Percentiles rank a stretch among this genome's conserved stretches.
Conservation (phyloP, 2,329 filamentous ascomycete genomes). For the Fusarium ambrosium region DNA sequence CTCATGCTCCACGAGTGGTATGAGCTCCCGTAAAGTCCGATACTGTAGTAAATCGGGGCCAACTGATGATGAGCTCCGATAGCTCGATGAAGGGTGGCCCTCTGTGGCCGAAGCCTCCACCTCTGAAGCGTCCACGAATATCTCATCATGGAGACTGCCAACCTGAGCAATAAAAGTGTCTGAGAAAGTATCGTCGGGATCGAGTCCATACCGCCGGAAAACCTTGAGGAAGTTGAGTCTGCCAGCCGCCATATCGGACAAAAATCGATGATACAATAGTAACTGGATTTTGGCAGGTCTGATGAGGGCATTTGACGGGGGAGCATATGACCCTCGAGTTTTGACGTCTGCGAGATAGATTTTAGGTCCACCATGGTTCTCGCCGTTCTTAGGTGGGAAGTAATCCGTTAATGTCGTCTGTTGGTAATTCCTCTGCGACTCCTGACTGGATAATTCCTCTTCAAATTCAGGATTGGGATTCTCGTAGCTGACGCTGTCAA, state of each 20-base stretch:
- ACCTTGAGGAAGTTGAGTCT: conserved; percentile 77
- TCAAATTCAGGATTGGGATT: conserved; percentile 82
- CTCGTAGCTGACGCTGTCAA: conserved; percentile 85
- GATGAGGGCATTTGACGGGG: conserved; percentile 75
- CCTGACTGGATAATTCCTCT: conserved; percentile 62
- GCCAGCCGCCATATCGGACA: conserved; percentile 81
- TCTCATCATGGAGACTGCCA: conserved; percentile 74
- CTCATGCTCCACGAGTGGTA: conserved; percentile 62
- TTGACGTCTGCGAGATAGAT: conserved; percentile 92
- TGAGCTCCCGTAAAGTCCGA: conserved; percentile 61
- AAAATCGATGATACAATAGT: conserved; percentile 88
- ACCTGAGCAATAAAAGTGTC: conserved; percentile 85
- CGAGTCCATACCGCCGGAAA: conserved; percentile 78
- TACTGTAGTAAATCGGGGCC: conserved; percentile 60
- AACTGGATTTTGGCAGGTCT: conserved; percentile 87
- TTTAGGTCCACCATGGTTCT: conserved; percentile 41
- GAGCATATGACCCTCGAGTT: conserved; percentile 77
- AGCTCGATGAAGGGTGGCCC: conserved; percentile 29
- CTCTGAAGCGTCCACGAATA: conserved; percentile 68
- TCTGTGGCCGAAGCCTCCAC: conserved; percentile 25
- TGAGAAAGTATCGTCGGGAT: conserved; percentile 76
- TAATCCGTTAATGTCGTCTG: conserved; percentile 59
- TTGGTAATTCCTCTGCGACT: conserved; percentile 43
- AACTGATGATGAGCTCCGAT: conserved; percentile 35
- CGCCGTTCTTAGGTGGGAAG: conserved; percentile 48